Evolutionary conservation across 1,139 yeast genomes (phyloP).

Genomic region (Casaregolazyma lundiana): DNA sequence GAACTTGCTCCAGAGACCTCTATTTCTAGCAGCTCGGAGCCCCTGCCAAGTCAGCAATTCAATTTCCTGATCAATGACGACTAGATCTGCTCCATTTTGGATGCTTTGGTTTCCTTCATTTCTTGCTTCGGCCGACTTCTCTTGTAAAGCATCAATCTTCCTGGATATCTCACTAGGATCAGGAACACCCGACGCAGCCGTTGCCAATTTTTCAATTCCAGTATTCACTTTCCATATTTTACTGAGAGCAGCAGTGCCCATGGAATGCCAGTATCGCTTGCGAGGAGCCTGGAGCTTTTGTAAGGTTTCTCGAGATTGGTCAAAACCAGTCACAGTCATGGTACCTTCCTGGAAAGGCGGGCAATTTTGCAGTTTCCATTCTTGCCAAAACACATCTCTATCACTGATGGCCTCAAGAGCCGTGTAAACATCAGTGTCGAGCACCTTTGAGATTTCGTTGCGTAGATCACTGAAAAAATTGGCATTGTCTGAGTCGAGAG

Average conservation of each 20-base stretch:
- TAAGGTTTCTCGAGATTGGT: conserved; percentile 16
- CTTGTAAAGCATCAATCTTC: conserved; percentile 14
- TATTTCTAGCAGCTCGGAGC: conserved; percentile 31
- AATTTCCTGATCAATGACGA: conserved; percentile 8
- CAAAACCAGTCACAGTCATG: conserved; percentile 14
- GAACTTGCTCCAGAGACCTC: conserved; percentile 30
- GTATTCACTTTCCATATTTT: conserved; percentile 30
- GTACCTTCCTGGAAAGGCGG: conserved; percentile 30
- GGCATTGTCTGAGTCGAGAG: conserved; percentile 21
- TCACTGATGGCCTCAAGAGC: conserved; percentile 24
- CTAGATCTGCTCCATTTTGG: conserved; percentile 11
- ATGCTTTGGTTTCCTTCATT: conserved; percentile 6
- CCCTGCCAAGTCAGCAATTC: conserved; percentile 30
- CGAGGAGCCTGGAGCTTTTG: conserved; percentile 21
- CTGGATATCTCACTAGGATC: conserved; percentile 21
- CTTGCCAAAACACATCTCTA: conserved; percentile 33
- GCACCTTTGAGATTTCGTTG: neutral
- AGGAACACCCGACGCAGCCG: conserved; percentile 18
- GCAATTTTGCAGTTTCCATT: conserved; percentile 34
- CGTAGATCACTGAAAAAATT: conserved; percentile 16
- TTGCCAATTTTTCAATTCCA: conserved; percentile 25
- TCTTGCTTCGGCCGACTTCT: conserved; percentile 6
- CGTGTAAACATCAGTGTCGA: conserved; percentile 20
- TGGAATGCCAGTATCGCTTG: conserved; percentile 28
- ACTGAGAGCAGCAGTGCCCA: conserved; percentile 37